These are phyloP conservation scores for Annona cherimola DNA, from an alignment of 164 flowering plant species.

Conservation along the genomic window DNA sequence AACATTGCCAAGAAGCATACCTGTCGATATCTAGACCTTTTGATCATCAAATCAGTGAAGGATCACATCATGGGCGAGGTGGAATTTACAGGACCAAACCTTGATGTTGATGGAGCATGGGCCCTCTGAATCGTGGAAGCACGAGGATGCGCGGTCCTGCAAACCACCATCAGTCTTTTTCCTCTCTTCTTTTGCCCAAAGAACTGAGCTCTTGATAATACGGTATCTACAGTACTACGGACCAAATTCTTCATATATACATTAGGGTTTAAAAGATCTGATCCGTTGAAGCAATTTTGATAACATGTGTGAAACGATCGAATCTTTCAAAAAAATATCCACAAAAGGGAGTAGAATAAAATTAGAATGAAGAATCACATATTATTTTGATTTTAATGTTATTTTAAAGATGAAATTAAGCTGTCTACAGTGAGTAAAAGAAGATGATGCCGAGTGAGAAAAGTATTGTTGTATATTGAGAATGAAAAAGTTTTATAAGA, in stretches of 20 bases:
- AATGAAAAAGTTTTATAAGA: too few relatives aligned
- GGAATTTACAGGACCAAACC: not conserved
- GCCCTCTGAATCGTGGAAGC: not conserved
- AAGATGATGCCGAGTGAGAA: too few relatives aligned
- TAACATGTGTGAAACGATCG: too few relatives aligned
- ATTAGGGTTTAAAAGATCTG: not conserved
- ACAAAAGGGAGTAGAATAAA: too few relatives aligned
- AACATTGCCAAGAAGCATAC: too few relatives aligned
- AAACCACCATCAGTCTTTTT: not conserved
- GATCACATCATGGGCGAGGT: not conserved
- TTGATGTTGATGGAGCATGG: not conserved
- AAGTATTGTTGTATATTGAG: too few relatives aligned
- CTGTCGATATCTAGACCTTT: not conserved
- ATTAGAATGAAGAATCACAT: too few relatives aligned
- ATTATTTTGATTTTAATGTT: too few relatives aligned
- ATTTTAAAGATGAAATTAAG: too few relatives aligned
- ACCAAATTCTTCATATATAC: not conserved
- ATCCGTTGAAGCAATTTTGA: not conserved
- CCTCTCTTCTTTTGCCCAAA: not conserved
- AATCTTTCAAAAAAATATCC: too few relatives aligned
- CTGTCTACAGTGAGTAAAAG: too few relatives aligned
- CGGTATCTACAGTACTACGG: not conserved
- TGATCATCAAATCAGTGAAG: not conserved
- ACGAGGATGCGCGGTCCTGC: not conserved
- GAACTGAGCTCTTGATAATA: not conserved